Evolutionary conservation across 306 rosid genomes (phyloP).

Genomic region (Cyamopsis tetragonoloba): DNA sequence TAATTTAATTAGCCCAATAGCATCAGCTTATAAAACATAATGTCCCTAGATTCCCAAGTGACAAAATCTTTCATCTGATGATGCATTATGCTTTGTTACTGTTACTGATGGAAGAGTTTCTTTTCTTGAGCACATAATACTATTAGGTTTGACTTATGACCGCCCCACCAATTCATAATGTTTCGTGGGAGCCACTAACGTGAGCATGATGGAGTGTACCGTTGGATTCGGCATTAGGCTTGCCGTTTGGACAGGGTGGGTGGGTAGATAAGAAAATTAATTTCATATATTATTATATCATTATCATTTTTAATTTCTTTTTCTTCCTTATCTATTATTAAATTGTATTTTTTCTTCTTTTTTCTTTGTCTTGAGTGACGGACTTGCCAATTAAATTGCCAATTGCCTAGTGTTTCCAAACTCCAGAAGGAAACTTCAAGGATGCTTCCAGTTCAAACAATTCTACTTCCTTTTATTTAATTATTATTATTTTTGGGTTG

Average conservation of each 20-base stretch:
- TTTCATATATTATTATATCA: not conserved
- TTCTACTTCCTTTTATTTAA: not conserved
- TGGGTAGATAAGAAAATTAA: slow-evolving; percentile 15
- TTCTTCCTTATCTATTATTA: not conserved
- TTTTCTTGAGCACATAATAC: not conserved
- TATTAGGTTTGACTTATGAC: not conserved
- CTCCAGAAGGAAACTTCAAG: not conserved
- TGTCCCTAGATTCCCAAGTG: too few relatives aligned
- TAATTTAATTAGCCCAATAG: too few relatives aligned
- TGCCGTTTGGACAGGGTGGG: not conserved
- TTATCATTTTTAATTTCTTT: not conserved
- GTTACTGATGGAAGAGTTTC: too few relatives aligned
- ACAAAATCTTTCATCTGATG: too few relatives aligned
- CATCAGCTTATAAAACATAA: too few relatives aligned
- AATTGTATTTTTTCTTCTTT: not conserved
- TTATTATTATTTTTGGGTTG: not conserved
- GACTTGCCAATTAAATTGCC: slow-evolving; percentile 23
- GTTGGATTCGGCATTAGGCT: slow-evolving; percentile 23
- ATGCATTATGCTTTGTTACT: too few relatives aligned
- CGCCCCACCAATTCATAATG: not conserved
- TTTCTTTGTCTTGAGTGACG: slow-evolving; percentile 19
- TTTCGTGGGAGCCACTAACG: slow-evolving; percentile 35
- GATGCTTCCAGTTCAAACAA: not conserved
- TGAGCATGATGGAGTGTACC: slow-evolving; percentile 17
- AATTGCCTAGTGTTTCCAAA: not conserved